Conservation (phyloP, 257 asterid genomes). For the Datura wrightii region DNA sequence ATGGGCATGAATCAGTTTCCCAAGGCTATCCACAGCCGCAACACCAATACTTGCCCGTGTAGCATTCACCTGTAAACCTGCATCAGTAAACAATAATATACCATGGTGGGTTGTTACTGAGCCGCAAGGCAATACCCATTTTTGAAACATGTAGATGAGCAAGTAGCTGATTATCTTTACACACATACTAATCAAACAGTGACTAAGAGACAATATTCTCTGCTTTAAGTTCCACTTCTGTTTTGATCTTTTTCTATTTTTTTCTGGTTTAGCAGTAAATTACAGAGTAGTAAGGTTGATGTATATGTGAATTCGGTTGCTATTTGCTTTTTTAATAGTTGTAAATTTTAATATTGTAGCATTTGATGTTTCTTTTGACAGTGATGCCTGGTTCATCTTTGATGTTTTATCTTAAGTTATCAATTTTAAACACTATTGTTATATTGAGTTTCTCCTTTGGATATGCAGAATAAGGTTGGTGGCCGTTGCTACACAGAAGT, state of each 20-base stretch:
- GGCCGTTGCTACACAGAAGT: constrained; percentile 98
- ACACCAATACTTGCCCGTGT: not conserved
- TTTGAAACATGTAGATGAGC: not conserved
- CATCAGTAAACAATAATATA: not conserved
- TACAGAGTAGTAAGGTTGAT: not conserved
- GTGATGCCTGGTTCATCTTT: not conserved
- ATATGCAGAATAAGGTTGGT: constrained; percentile 89
- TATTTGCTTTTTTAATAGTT: not conserved
- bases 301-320: not conserved
- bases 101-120: not conserved
- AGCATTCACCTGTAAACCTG: not conserved
- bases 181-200: not conserved
- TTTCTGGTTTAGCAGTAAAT: not conserved
- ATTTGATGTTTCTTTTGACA: not conserved
- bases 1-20: not conserved
- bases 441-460: constrained; percentile 74
- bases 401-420: not conserved
- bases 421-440: constrained; percentile 83
- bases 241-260: not conserved
- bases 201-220: not conserved
- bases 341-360: not conserved
- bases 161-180: not conserved
- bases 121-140: not conserved
- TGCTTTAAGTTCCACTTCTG: not conserved
- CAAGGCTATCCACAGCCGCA: not conserved